Percentiles rank a stretch among this genome's conserved stretches.
Evolutionary conservation across 331 rosid genomes (phyloP).

Genomic region (Erythrophleum ivorense): DNA sequence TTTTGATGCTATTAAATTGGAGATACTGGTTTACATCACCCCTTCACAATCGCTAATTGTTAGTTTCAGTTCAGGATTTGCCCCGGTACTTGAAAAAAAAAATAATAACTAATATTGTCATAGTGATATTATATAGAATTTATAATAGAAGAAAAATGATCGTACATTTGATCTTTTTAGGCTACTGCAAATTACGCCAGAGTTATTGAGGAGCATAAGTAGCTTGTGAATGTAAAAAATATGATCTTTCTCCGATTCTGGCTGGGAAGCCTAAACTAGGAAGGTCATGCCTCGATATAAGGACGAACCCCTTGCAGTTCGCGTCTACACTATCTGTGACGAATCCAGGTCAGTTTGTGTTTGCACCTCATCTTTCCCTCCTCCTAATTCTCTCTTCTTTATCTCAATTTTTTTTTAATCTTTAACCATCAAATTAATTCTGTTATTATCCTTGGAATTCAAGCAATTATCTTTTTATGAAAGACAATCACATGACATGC

Average conservation of each 20-base stretch:
- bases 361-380: neutral
- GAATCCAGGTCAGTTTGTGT: conserved; percentile 72
- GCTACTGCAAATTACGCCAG: neutral
- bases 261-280: neutral
- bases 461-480: neutral
- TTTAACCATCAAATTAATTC: neutral
- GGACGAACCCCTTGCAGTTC: conserved; percentile 72
- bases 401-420: neutral
- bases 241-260: neutral
- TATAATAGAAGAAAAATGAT: neutral
- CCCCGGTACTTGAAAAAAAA: too few relatives aligned
- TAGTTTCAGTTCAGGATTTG: too few relatives aligned
- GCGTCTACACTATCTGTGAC: conserved; percentile 82
- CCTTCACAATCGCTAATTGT: too few relatives aligned
- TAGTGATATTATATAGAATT: neutral
- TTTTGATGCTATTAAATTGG: too few relatives aligned
- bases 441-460: neutral
- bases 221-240: neutral
- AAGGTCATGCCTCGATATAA: conserved; percentile 65
- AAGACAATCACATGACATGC: neutral
- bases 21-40: too few relatives aligned
- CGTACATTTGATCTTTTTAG: neutral
- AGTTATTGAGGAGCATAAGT: neutral
- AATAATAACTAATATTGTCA: too few relatives aligned
- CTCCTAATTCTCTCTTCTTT: neutral